Conservation (phyloP, 129 eudicot species). For the Rutidosis leptorrhynchoides region DNA sequence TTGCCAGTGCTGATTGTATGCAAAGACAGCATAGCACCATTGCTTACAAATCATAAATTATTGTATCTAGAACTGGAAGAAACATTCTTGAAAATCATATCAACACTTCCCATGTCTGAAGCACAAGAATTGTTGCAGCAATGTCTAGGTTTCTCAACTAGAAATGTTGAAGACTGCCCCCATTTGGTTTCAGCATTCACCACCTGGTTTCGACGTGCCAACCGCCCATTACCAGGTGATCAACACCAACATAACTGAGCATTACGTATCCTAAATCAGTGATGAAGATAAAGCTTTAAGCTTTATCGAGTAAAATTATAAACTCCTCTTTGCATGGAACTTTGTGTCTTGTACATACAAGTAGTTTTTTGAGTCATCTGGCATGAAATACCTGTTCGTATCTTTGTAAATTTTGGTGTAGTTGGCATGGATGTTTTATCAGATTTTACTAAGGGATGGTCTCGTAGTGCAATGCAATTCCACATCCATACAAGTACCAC, state of each 20-base stretch:
- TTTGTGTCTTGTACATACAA: conserved; percentile 17
- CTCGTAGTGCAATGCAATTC: neutral
- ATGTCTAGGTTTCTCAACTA: conserved; percentile 90
- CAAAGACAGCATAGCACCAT: conserved; percentile 58
- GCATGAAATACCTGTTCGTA: neutral
- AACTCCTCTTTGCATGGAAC: conserved; percentile 4
- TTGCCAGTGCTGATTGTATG: conserved; percentile 80
- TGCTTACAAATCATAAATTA: conserved; percentile 50
- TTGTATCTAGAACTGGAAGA: conserved; percentile 70
- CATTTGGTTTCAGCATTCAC: conserved; percentile 81
- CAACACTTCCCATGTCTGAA: conserved; percentile 79
- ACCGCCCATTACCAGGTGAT: conserved; percentile 39
- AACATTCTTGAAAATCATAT: conserved; percentile 65
- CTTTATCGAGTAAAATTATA: neutral
- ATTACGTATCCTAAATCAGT: conserved; percentile 3
- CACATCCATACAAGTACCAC: neutral
- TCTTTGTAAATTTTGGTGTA: conserved; percentile 25
- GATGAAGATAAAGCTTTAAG: conserved; percentile 3
- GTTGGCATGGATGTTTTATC: conserved; percentile 17
- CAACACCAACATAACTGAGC: conserved; percentile 28
- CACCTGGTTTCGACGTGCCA: conserved; percentile 93
- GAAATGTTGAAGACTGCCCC: conserved; percentile 86
- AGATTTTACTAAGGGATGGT: conserved; percentile 9
- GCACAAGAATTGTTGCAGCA: conserved; percentile 78
- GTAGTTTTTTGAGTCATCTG: conserved; percentile 13